These are phyloP conservation scores for Alternaria sp. DNA, from an alignment of 2,329 filamentous ascomycete species.

Conservation along the genomic window DNA sequence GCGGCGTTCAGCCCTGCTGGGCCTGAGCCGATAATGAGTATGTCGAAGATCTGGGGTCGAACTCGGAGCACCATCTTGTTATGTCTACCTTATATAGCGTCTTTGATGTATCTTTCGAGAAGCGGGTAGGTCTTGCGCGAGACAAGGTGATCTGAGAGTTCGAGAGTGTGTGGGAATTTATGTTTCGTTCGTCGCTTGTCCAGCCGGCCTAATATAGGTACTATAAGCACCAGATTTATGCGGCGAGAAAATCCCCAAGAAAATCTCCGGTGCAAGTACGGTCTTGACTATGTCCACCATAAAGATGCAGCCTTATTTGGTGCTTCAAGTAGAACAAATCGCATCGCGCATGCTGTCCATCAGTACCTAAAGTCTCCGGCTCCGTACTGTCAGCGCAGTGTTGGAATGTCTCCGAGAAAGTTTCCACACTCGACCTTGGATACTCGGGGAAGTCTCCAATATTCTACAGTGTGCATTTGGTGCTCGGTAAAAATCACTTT, in stretches of 20 bases:
- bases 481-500: neutral
- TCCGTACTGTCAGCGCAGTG: neutral
- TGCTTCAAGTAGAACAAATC: neutral
- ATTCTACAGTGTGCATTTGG: neutral
- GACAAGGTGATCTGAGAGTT: neutral
- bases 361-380: neutral
- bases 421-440: neutral
- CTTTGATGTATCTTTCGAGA: neutral
- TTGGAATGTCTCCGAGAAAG: slow-evolving; percentile 4
- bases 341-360: neutral
- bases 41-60: slow-evolving; percentile 26
- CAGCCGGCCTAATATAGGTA: neutral
- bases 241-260: neutral
- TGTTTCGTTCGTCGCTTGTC: neutral
- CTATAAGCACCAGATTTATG: neutral
- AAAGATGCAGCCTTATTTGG: neutral
- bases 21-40: slow-evolving; percentile 52
- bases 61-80: slow-evolving; percentile 8
- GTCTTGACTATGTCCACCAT: neutral
- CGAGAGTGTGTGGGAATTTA: neutral
- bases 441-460: too few relatives aligned
- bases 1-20: slow-evolving; percentile 57
- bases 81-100: neutral
- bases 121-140: neutral
- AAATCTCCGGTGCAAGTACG: neutral